These are phyloP conservation scores for Ophiostoma sp. DNA, from an alignment of 2,329 filamentous ascomycete genomes.

Conservation along the genomic window DNA sequence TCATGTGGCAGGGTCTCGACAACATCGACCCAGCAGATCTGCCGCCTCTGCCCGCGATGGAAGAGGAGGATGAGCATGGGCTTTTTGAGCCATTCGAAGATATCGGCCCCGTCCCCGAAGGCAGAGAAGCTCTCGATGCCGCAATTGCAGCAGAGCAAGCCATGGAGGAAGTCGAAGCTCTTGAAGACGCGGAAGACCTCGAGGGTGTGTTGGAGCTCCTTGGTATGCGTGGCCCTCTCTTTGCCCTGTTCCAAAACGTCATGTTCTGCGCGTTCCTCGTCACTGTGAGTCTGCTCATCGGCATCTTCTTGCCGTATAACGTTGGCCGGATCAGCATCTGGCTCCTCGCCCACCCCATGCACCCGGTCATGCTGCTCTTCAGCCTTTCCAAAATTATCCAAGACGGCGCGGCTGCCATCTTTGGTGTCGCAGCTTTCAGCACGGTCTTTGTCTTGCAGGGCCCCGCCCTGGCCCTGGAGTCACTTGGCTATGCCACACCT, in stretches of 20 bases:
- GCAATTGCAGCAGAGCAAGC: too few species aligned
- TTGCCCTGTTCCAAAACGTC: slow-evolving; percentile 86
- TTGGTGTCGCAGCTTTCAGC: slow-evolving; percentile 48
- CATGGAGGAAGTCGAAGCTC: too few species aligned
- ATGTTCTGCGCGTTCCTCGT: slow-evolving; percentile 91
- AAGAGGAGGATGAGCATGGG: slow-evolving; percentile 23
- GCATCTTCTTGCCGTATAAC: slow-evolving; percentile 87
- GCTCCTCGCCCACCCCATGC: slow-evolving; percentile 70
- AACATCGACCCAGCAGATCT: slow-evolving; percentile 49
- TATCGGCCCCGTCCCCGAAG: too few species aligned
- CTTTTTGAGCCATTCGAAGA: slow-evolving; percentile 29
- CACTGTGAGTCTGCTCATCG: slow-evolving; percentile 75
- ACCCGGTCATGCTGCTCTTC: slow-evolving; percentile 68
- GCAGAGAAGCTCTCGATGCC: neutral
- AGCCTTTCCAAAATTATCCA: slow-evolving; percentile 72
- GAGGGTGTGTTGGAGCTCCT: slow-evolving; percentile 95
- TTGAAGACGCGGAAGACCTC: slow-evolving; percentile 74
- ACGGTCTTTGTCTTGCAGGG: slow-evolving; percentile 31
- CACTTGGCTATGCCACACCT: slow-evolving; percentile 30
- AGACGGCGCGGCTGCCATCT: slow-evolving; percentile 62
- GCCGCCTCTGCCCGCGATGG: slow-evolving; percentile 36
- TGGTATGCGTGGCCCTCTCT: slow-evolving; percentile 89
- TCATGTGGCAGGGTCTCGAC: slow-evolving; percentile 56
- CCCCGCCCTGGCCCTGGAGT: slow-evolving; percentile 30
- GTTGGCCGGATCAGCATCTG: slow-evolving; percentile 80